Evolutionary conservation across 2,329 filamentous ascomycete genomes (phyloP).

Genomic region (Colletotrichum lupini): DNA sequence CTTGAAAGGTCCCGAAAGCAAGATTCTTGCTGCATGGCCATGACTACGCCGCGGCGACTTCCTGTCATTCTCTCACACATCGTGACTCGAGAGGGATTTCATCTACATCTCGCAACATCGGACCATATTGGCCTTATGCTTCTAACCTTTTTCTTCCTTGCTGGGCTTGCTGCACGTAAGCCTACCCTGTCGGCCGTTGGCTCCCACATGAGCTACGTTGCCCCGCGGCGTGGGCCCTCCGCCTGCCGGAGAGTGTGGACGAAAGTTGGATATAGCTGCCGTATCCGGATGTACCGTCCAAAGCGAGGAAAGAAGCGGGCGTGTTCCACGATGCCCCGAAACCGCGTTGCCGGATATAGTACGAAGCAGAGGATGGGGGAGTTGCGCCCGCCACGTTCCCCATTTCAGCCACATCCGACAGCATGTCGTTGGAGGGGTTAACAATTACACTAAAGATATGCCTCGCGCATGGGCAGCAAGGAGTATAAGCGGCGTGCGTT

Average conservation of each 20-base stretch:
- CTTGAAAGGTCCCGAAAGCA: background rate
- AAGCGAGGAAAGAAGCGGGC: conserved; percentile 5
- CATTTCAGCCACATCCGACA: background rate
- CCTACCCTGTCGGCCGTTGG: conserved; percentile 6
- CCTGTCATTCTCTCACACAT: background rate
- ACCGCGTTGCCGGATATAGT: conserved; percentile 14
- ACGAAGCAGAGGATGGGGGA: background rate
- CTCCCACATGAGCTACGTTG: conserved; percentile 16
- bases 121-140: background rate
- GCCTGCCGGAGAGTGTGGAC: background rate
- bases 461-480: background rate
- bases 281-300: conserved; percentile 7
- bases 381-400: background rate
- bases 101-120: background rate
- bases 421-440: background rate
- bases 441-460: background rate
- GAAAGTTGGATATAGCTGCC: background rate
- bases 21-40: conserved; percentile 10
- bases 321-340: background rate
- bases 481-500: conserved; percentile 5
- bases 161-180: background rate
- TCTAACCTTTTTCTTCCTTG: background rate
- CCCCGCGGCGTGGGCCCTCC: background rate
- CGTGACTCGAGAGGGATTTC: background rate
- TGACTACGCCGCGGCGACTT: background rate